Evolutionary conservation across 139 green algal genomes (phyloP), one percentile per base, ranked within the genome.

Genomic region (Auxenochlorella pyrenoidosa): DNA sequence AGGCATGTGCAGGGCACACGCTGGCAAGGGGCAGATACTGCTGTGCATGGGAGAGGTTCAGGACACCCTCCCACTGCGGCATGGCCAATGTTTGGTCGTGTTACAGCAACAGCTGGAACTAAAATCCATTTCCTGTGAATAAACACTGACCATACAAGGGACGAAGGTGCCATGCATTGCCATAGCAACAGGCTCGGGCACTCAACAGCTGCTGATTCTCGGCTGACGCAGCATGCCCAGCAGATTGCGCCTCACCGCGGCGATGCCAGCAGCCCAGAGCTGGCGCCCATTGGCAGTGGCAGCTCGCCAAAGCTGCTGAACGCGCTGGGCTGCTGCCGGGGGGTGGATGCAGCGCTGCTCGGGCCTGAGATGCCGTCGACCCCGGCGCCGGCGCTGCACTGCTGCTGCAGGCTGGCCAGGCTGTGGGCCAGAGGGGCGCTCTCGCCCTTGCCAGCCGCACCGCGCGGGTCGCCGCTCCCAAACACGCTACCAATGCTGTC

Each of bases 251-350:
- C 77, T 34, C 51, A 84, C 79, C 58, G 72, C 5, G 54, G 58
- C 5, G 58, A 75, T 10, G 26, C 30, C 58, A 84, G 22, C 34
- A 59, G 40, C 13, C 30, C 47, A 0, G 79, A 73, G 38, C 54
- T 72, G 24, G 43, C 58, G 18, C 34, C 28, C 21, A 30, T 16
- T 0, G 58, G 58, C 36, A 84, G 58, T 58, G 79, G 58, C 58
- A 84, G 34, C 21, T 72, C 58, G 2, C 79, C 79, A 73, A 84
- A 84, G 79, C 79, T 84, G 79, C 58, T 75, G 36, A 70, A 40
- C 0, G 79, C 38, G 79, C 75, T 81, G 75, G 75, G 75, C 75
- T 63, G 30, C 75, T 63, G 75, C 43, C 75, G 75, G 21, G 75
- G 75, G 12, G 75, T 81, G 30, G 43, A 36, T 12, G 15, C 28